Evolutionary conservation across 257 asterid species (phyloP), one percentile per base, ranked within the genome.

Genomic region (Nicotiana tomentosiformis): DNA sequence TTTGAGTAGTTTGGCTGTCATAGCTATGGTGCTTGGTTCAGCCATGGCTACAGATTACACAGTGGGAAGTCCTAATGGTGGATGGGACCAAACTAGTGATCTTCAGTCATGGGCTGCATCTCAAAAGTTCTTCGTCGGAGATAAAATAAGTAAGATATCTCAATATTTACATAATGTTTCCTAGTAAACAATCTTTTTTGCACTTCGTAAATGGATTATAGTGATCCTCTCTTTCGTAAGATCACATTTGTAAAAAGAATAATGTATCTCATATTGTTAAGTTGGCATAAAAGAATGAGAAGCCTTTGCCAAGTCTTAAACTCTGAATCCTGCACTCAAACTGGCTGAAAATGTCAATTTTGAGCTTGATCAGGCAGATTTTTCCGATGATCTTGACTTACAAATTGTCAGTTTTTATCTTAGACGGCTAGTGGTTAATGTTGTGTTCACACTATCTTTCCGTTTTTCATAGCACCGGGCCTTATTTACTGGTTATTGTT

Each of bases 21-120:
- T 82, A 67, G 85, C 82, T 77, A 55, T 84, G 83, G 61, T 84
- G 20, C 6, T 87, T 39, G 81, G 85, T 15, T 46, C 81, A 80
- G 90, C 85, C 30, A 80, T 74, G 88, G 97, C 95, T 26, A 88
- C 88, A 77, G 84, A 86, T 80, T 88, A 90, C 87, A 85, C 89
- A 1, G 95, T 91, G 23, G 98, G 97, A 86, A 89, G 82, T 30
- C 84, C 92, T 57, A 43, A 55, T 35, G 95, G 91, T 39, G 92
- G 93, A 20, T 92, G 98, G 97, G 91, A 90, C 37, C 91, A 84
- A 64, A 9, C 83, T 60, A 86, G 88, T 2, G 76, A 90, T 67
- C 86, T 85, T n/a, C 65, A 87, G 82, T 66, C 89, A 5, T 93
- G 95, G 98, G 90, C 93, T 20, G 85, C 94, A 39, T 64, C 88